Percentiles rank a stretch among this genome's conserved stretches.
Conservation (phyloP, 306 rosid genomes). For the Rosa rugosa region DNA sequence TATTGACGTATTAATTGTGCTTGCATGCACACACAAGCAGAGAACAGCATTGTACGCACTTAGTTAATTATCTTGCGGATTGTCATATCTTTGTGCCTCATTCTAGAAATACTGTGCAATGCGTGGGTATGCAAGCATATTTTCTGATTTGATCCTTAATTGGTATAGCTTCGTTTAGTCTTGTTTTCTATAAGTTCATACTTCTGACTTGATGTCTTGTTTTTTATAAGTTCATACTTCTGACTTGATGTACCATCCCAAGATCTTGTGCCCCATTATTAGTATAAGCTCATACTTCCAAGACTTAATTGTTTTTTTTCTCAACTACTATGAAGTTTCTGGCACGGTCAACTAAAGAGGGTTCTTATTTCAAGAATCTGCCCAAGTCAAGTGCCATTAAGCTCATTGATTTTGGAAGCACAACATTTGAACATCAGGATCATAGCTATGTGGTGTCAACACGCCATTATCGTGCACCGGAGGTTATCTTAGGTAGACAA, state of each 20-base stretch:
- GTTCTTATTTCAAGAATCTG: constrained; percentile 70
- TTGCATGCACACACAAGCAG: neutral
- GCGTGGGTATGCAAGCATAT: neutral
- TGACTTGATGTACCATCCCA: neutral
- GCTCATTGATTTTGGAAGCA: constrained; percentile 87
- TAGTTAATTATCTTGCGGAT: neutral
- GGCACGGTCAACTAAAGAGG: constrained; percentile 57
- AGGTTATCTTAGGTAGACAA: constrained; percentile 69
- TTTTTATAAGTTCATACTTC: neutral
- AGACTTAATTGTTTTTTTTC: neutral
- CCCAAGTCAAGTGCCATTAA: constrained; percentile 81
- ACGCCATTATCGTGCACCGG: constrained; percentile 82
- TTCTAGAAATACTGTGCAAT: neutral
- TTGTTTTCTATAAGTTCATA: neutral
- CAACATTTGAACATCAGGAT: constrained; percentile 76
- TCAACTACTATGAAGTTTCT: constrained; percentile 44
- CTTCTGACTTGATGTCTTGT: neutral
- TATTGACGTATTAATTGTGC: neutral
- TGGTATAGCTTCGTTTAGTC: neutral
- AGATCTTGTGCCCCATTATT: constrained; percentile 9
- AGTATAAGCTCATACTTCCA: constrained; percentile 10
- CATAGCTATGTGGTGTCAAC: constrained; percentile 84
- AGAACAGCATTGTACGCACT: neutral
- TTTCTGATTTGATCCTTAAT: neutral
- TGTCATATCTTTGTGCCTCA: neutral